Conservation (phyloP, 805 yeast species). For the Candida alai region DNA sequence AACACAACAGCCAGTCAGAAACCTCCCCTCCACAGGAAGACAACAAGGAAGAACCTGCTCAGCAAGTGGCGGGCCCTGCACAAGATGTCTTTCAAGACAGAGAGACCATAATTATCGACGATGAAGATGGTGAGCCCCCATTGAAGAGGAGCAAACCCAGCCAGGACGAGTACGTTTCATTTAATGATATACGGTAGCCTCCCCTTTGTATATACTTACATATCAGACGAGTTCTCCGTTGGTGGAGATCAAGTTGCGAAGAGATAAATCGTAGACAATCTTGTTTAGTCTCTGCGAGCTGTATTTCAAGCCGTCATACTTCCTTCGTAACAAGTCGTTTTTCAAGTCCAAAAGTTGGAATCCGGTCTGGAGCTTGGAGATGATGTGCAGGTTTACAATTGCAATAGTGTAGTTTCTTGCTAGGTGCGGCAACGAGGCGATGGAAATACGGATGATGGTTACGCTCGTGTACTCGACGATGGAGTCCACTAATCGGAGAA, state of each 20-base stretch:
- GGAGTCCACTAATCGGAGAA: conserved; percentile 19
- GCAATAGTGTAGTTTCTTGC: conserved; percentile 16
- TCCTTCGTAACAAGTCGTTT: conserved; percentile 24
- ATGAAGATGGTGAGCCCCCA: no score
- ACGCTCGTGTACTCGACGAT: conserved; percentile 24
- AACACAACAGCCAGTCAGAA: no score
- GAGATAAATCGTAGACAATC: conserved; percentile 23
- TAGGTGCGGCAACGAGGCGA: conserved; percentile 6
- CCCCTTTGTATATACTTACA: no score
- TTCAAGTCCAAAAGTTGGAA: conserved; percentile 27
- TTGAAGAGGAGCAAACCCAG: no score
- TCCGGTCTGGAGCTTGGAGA: conserved; percentile 21
- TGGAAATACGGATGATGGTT: conserved; percentile 19
- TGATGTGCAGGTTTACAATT: conserved; percentile 19
- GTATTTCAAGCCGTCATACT: conserved; percentile 27
- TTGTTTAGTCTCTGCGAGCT: conserved; percentile 23
- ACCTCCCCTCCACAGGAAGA: no score
- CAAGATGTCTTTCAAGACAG: no score
- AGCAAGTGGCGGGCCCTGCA: no score
- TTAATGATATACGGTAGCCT: no score
- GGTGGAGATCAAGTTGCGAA: conserved; percentile 14
- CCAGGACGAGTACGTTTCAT: no score
- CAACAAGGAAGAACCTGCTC: no score
- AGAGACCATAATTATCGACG: no score
- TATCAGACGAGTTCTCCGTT: conserved; percentile 10